Evolutionary conservation across 148 eudicot species (phyloP), one percentile per base, ranked within the genome.

Genomic region (Chenopodium formosanum): DNA sequence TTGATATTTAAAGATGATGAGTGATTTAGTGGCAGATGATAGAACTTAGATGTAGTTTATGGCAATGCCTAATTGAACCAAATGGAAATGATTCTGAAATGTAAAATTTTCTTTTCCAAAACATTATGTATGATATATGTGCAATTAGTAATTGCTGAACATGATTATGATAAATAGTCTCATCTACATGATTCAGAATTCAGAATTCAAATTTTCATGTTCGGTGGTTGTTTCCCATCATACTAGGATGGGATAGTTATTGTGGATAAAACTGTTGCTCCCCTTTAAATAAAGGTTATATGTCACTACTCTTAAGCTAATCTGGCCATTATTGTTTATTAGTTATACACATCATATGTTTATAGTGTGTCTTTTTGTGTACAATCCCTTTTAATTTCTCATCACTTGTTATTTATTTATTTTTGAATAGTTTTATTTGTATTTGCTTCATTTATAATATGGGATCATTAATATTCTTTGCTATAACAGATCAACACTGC

Each of bases 401-500:
- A n/a, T 22, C 66, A 31, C 22, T 31, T 14, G 40, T 23, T 34
- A 64, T 77, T 62, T 53, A 19, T 32, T 16, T 23, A 31, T 34
- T 29, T 32, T 40, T 7, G 23, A 46, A 50, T 3, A 0, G 31
- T 50, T 7, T 52, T 46, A 0, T 11, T 52, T 50, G 4, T 31
- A 13, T 53, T 2, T 47, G 27, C 32, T 32, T 29, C 19, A 40
- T 53, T 53, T 32, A 46, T 78, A 22, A 6, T 22, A 27, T 72
- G 37, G 52, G 40, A 72, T 72, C 31, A 62, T 1, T 81, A 53
- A 23, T 23, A 47, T 8, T 73, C n/a, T 64, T 58, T 80, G 34
- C 34, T 40, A 25, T 74, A 81, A 76, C 87, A 96, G 99, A 87
- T 96, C 76, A 88, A 90, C 86, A 90, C 90, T 78, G 88, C 91